Base-by-base conservation (phyloP, 768 basidiomycete species). In the Daedalea quercina region DNA sequence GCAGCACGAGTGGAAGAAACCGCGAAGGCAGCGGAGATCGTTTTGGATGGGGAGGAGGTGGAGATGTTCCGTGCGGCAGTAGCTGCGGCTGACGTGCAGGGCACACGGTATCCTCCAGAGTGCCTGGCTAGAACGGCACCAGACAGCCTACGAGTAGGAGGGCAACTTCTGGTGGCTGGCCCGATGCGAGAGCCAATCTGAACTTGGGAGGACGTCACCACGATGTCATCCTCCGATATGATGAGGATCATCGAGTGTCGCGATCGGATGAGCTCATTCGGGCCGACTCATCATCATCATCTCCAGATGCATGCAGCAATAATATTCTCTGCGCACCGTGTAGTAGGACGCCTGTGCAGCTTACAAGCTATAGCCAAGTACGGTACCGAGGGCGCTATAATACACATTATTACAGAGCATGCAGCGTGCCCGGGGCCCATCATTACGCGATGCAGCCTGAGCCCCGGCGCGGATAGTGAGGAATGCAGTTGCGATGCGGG, bases 401-500 rank as follows among this genome's bases (percentile, higher is more conserved):
- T 60, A 60, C 59, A 60, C 47, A 59, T 57, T 60, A 60, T 60
- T 57, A 52, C 54, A 45, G 42, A 48, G 47, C 49, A 34, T 34
- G 43, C 22, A 25, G 51, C 17, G 50, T 49, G 41, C 35, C 22
- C n/a, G 53, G 26, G 25, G 52, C 33, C 2, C 26, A 37, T 51
- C 52, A 58, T 48, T 51, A 58, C 46, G 57, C 41, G 33, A 41
- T 43, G 54, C 50, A 23, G 34, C 35, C 41, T 19, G 54, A 55
- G 47, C 50, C 25, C 42, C 51, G 53, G 22, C n/a, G 46, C 8
- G 13, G 50, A 12, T 19, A 22, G 45, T 41, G 58, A 51, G 28
- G 26, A 53, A 25, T 40, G 45, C 26, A 22, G 35, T 34, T 34
- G 51, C 44, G 26, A 41, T 44, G 51, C 47, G 31, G 31, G 15